phyloP scores from a whole-genome alignment of 1,284 basidiomycete genomes.

The Schizopora paradoxa region DNA sequence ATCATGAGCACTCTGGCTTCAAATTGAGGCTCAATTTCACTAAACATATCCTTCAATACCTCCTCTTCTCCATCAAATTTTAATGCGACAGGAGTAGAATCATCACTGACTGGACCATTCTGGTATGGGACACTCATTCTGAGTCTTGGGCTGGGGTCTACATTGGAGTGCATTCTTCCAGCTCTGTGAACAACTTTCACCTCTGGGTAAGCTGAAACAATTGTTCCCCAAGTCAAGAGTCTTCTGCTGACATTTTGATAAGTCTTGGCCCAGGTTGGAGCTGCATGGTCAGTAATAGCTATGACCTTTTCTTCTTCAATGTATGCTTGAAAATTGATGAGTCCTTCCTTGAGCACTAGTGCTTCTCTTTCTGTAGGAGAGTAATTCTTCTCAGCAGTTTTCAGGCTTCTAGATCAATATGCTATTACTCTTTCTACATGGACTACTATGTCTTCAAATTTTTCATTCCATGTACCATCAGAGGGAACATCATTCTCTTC shows the following conservation, averaged over 20 bases:
- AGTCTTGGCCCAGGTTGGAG: constrained; percentile 24
- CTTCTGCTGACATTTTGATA: constrained; percentile 22
- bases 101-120: too few relatives aligned
- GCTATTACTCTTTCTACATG: constrained; percentile 26
- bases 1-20: not conserved
- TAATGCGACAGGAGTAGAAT: not conserved
- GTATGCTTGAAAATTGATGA: constrained; percentile 21
- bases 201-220: constrained; percentile 22
- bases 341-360: constrained; percentile 21
- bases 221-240: constrained; percentile 18
- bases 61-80: constrained; percentile 2
- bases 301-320: constrained; percentile 19
- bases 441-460: constrained; percentile 20
- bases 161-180: constrained; percentile 23
- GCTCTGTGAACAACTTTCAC: constrained; percentile 22
- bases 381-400: constrained; percentile 23
- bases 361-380: constrained; percentile 25
- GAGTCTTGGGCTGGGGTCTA: constrained; percentile 23
- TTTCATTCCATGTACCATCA: constrained; percentile 14
- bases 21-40: not conserved
- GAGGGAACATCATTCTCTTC: constrained; percentile 7
- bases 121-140: constrained; percentile 6
- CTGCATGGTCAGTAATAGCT: constrained; percentile 30
- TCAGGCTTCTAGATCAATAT: constrained; percentile 29
- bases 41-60: not conserved